Percentiles rank a stretch among this genome's conserved stretches.
phyloP scores from a whole-genome alignment of 2,329 filamentous ascomycete genomes.

The Diplodia mutila region DNA sequence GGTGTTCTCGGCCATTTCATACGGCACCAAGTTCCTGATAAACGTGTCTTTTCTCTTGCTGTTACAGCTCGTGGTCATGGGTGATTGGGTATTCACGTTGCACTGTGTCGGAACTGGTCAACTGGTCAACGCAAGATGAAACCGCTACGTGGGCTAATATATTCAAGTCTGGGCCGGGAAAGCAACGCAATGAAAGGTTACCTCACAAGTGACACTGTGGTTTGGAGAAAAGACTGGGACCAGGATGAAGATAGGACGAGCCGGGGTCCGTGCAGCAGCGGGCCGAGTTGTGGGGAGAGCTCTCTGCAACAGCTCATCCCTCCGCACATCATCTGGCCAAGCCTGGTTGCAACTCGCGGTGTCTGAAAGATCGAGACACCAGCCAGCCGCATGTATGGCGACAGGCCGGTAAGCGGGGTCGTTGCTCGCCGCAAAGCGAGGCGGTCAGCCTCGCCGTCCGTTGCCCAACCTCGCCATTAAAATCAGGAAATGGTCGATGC shows the following conservation, averaged over 20 bases:
- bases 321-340: conserved; percentile 18
- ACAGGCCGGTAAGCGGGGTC: not conserved
- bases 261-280: conserved; percentile 1
- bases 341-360: conserved; percentile 4
- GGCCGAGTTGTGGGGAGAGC: conserved; percentile 16
- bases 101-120: not conserved
- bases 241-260: too few species aligned
- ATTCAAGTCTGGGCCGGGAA: too few species aligned
- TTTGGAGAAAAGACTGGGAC: too few species aligned
- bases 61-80: not conserved
- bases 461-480: conserved; percentile 17
- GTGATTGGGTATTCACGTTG: not conserved
- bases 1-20: too few species aligned
- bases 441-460: not conserved
- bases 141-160: not conserved
- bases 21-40: not conserved
- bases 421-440: not conserved
- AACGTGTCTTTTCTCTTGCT: not conserved
- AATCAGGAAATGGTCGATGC: conserved; percentile 13
- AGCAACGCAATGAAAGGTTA: too few species aligned
- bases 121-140: not conserved
- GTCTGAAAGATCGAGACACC: conserved; percentile 1
- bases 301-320: not conserved
- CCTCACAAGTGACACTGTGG: not conserved
- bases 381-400: not conserved